A percentile compares a stretch with the other conserved stretches of the same genome.
These are phyloP conservation scores for Acacia acuminata DNA, from an alignment of 306 rosid genomes.

Conservation along the genomic window DNA sequence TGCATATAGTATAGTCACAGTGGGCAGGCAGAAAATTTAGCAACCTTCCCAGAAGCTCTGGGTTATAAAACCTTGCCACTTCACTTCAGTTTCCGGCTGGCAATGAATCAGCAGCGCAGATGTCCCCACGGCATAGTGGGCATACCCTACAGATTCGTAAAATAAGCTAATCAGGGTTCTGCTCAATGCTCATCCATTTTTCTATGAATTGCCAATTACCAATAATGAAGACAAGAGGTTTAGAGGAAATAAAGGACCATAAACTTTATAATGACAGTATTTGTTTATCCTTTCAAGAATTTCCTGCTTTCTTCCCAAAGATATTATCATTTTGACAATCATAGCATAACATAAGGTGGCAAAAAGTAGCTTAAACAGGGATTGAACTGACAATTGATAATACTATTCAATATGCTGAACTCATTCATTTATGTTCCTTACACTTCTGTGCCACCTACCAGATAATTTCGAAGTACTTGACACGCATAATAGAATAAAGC, in stretches of 20 bases:
- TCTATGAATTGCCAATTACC: conserved; percentile 7
- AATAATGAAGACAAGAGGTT: not conserved
- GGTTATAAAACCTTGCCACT: conserved; percentile 24
- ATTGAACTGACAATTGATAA: not conserved
- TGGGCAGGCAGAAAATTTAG: conserved; percentile 30
- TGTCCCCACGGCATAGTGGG: conserved; percentile 90
- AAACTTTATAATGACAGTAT: not conserved
- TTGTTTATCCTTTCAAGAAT: not conserved
- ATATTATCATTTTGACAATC: not conserved
- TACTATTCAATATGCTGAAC: not conserved
- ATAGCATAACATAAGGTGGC: not conserved
- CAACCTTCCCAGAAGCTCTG: conserved; percentile 9
- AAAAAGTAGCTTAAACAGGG: not conserved
- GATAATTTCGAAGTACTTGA: conserved; percentile 3
- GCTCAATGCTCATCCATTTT: not conserved
- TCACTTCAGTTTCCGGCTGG: conserved; percentile 53
- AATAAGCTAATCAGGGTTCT: not conserved
- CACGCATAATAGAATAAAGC: conserved; percentile 2
- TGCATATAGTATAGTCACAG: conserved; percentile 20
- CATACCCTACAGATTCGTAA: conserved; percentile 78
- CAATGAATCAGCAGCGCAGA: conserved; percentile 64
- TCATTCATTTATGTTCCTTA: conserved; percentile 7
- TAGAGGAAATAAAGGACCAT: conserved; percentile 2
- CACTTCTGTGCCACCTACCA: conserved; percentile 11
- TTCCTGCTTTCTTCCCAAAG: not conserved